Evolutionary conservation across 441 rosid species (phyloP).

Genomic region (Macaranga tanarius): DNA sequence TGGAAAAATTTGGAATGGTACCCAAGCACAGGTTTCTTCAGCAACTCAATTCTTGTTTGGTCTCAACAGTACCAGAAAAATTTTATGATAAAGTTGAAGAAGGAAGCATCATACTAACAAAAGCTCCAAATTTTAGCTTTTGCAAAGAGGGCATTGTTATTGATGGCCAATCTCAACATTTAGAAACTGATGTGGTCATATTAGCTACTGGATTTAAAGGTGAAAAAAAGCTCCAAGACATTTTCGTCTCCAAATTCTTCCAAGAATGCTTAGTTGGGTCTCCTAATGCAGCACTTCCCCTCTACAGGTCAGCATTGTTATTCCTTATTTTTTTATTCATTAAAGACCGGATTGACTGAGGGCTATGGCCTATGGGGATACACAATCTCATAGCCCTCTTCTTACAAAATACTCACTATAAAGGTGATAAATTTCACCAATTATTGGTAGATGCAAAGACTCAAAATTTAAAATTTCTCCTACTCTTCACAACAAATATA

Average conservation of each 20-base stretch:
- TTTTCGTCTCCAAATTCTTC: constrained; percentile 32
- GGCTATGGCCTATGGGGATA: no score
- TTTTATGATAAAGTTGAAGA: constrained; percentile 49
- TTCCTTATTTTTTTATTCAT: no score
- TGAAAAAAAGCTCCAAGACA: constrained; percentile 41
- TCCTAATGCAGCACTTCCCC: constrained; percentile 37
- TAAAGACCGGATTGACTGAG: no score
- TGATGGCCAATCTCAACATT: constrained; percentile 23
- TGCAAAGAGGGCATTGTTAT: constrained; percentile 36
- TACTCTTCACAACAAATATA: no score
- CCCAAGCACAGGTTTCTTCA: constrained; percentile 43
- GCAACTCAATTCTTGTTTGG: constrained; percentile 35
- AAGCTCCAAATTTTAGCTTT: constrained; percentile 41
- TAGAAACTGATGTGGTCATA: constrained; percentile 44
- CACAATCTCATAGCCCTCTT: no score
- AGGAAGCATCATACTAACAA: constrained; percentile 48
- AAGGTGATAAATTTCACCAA: no score
- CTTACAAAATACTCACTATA: no score
- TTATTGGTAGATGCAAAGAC: no score
- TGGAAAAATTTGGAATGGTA: constrained; percentile 46
- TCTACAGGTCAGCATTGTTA: constrained; percentile 42
- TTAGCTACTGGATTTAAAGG: constrained; percentile 47
- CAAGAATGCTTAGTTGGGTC: constrained; percentile 26
- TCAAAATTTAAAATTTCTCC: no score
- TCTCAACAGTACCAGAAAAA: constrained; percentile 32